Conservation (phyloP, 2,329 filamentous ascomycete species). For the Paraphoma chrysanthemicola region DNA sequence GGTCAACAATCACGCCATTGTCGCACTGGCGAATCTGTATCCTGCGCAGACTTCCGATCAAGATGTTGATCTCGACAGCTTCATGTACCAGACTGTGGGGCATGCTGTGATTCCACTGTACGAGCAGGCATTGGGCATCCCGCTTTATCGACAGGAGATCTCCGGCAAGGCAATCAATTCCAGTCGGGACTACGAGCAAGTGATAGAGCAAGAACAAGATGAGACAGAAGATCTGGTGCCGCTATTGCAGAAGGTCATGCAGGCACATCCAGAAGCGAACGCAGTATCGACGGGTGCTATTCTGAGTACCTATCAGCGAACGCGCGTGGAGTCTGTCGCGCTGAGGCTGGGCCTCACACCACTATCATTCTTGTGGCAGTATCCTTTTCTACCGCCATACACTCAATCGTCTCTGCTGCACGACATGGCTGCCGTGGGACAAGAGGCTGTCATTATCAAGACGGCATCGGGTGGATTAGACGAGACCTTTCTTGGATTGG, state of each 20-base stretch:
- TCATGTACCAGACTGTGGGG: slow-evolving; percentile 99
- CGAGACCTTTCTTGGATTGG: slow-evolving; percentile 78
- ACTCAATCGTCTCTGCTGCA: slow-evolving; percentile 65
- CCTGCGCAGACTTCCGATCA: slow-evolving; percentile 54
- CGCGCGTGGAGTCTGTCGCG: slow-evolving; percentile 91
- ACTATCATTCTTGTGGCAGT: slow-evolving; percentile 92
- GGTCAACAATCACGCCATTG: slow-evolving; percentile 80
- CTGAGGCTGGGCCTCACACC: slow-evolving; percentile 81
- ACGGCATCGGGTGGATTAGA: slow-evolving; percentile 90
- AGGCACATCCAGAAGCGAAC: slow-evolving; percentile 78
- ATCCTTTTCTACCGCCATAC: slow-evolving; percentile 71
- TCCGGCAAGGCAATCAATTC: slow-evolving; percentile 73
- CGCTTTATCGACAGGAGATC: slow-evolving; percentile 83
- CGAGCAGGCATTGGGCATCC: slow-evolving; percentile 76
- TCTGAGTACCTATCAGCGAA: slow-evolving; percentile 93
- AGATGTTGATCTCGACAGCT: slow-evolving; percentile 83
- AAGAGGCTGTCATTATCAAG: slow-evolving; percentile 93
- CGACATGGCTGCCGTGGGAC: slow-evolving; percentile 79
- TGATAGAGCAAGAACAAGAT: slow-evolving; percentile 56
- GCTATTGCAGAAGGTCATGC: slow-evolving; percentile 72
- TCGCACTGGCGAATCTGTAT: slow-evolving; percentile 89
- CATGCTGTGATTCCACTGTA: slow-evolving; percentile 88
- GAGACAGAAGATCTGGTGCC: slow-evolving; percentile 89
- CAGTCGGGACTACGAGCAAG: slow-evolving; percentile 69
- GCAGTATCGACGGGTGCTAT: slow-evolving; percentile 92